Conservation (phyloP, 495 filamentous ascomycete species). For the Hyaloscypha hepaticicola region DNA sequence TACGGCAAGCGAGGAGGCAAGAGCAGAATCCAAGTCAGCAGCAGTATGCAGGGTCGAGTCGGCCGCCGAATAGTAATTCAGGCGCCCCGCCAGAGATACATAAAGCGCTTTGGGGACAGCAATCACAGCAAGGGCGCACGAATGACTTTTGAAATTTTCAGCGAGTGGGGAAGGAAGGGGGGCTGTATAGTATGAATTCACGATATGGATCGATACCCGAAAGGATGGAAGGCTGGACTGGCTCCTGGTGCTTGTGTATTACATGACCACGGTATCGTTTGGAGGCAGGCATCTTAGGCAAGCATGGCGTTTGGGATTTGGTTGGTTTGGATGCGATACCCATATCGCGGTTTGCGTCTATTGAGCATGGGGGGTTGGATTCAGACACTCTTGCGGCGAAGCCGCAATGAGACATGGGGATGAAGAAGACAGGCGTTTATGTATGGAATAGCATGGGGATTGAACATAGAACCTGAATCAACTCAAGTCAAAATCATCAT, state of each 20-base stretch:
- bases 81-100: slow-evolving; percentile 31
- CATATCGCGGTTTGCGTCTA: background rate
- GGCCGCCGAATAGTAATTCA: slow-evolving; percentile 26
- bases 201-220: background rate
- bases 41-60: slow-evolving; percentile 17
- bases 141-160: background rate
- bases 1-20: slow-evolving; percentile 21
- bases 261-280: too few relatives aligned
- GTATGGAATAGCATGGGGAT: too few relatives aligned
- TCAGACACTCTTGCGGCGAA: too few relatives aligned
- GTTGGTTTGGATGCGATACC: background rate
- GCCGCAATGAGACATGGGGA: background rate
- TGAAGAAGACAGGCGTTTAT: too few relatives aligned
- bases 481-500: too few relatives aligned
- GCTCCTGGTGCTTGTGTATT: background rate
- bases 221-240: background rate
- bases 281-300: too few relatives aligned
- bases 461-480: too few relatives aligned
- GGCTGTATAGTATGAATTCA: background rate
- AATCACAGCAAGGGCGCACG: background rate
- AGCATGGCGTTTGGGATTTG: background rate
- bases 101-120: slow-evolving; percentile 24
- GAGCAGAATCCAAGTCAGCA: slow-evolving; percentile 18
- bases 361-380: too few relatives aligned
- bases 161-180: background rate